phyloP scores from a whole-genome alignment of 148 eudicot genomes.

The Heliamphora exappendiculata region DNA sequence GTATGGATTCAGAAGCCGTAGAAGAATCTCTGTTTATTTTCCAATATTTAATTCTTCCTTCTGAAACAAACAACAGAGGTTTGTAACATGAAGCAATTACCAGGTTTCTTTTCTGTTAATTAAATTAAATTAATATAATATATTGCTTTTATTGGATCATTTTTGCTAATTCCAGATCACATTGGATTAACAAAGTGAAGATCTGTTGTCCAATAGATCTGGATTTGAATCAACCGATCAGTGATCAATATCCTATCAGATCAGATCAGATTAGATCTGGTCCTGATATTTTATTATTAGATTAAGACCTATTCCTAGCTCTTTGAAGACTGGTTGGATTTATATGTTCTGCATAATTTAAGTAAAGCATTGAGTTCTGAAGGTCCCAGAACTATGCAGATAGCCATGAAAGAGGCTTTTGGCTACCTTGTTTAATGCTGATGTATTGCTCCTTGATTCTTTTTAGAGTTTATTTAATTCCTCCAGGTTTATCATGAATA shows the following conservation, averaged over 20 bases:
- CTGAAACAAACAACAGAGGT: not conserved
- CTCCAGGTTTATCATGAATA: not conserved
- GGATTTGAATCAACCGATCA: not conserved
- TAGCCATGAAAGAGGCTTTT: not conserved
- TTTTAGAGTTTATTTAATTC: not conserved
- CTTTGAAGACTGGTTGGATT: not conserved
- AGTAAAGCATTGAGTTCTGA: not conserved
- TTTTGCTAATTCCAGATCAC: not conserved
- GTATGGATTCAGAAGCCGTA: conserved; percentile 3
- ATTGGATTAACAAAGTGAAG: not conserved
- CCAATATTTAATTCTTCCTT: not conserved
- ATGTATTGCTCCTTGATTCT: not conserved
- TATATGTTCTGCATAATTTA: not conserved
- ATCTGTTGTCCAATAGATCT: not conserved
- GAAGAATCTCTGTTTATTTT: not conserved
- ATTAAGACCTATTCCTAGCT: not conserved
- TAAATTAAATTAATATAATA: not conserved
- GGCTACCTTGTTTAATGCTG: not conserved
- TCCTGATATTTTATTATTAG: not conserved
- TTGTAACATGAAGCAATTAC: not conserved
- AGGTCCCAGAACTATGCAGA: not conserved
- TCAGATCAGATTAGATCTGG: not conserved
- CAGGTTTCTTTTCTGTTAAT: not conserved
- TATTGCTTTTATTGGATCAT: not conserved
- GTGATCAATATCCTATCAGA: not conserved